Base-by-base conservation (phyloP, 1,284 basidiomycete species). In the Cryptococcus maquisensis region DNA sequence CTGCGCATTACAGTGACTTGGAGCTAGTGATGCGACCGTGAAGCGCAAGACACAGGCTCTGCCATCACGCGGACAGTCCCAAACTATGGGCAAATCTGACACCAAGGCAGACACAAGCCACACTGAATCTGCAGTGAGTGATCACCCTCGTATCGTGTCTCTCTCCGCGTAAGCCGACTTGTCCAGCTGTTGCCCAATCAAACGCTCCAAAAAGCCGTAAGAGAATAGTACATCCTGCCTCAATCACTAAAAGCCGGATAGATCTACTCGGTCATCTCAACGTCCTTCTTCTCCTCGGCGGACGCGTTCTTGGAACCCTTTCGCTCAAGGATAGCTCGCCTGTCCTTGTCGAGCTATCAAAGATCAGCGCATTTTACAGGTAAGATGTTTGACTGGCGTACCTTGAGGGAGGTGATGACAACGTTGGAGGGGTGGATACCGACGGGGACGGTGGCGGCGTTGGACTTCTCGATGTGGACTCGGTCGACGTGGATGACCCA, bases 401-500 rank as follows among this genome's bases (percentile, higher is more conserved):
- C 64, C 57, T 96, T 96, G 79, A 96, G 84, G 71, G 81, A 86
- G 67, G 86, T 86, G 76, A 99, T 93, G 68, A 97, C 90, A 57
- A 97, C 92, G 78, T 98, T 98, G 81, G 88, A 92, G 61, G 96
- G 94, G 83, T 95, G 88, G 71, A 99, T 86, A 68, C 93, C 93
- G 71, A 98, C 92, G 71, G 90, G 88, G 57, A 87, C 85, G 56
- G 93, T 88, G 61, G 93, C 88, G 66, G 96, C 96, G 77, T 96
- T 97, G 67, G 90, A 90, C 82, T 98, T 98, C 82, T 99, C 96
- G 65, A 94, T 86, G 75, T 89, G 87, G 60, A 99, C 93, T 77
- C 94, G 90, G 79, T 98, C 96, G 74, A 99, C 89, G 81, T 98
- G 88, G 79, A 98, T 89, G 56, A 98, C 91, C 90, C 91, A 98